Base-by-base conservation (phyloP, 208 protist species). In the Vickermania ingenoplastis region DNA sequence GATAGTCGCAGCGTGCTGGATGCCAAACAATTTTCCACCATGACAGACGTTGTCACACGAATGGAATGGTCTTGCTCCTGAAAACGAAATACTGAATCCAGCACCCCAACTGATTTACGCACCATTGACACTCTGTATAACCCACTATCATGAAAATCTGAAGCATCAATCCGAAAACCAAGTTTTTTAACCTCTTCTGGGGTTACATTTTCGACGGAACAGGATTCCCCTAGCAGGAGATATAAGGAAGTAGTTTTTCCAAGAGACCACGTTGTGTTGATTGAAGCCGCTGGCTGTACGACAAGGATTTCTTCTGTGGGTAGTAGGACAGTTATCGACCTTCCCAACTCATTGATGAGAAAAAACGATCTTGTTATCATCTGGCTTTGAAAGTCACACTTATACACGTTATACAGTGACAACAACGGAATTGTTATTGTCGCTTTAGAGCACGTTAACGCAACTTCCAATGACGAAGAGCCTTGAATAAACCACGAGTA, bases 51-150 rank as follows among this genome's bases (percentile, higher is more conserved):
- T 2, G 77, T 84, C 22, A 79, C 57, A 23, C 60, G 45, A 4
- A 84, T 57, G 22, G 73, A 53, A 2, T 70, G 77, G 31, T 65
- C 25, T 25, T 31, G 23, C 53, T 69, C 68, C 60, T 82, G 59
- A 24, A 83, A 53, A 5, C 72, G 73, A 49, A 83, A 51, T 23
- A 79, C 73, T 7, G 53, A 66, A 49, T 83, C 72, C 25, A 77
- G 48, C 11, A 65, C 48, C 41, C 77, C 72, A 41, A 52, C 57
- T 36, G 67, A 63, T 3, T 25, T 31, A n/a, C 53, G 54, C 23
- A 31, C 4, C 23, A 83, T 27, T 36, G 62, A 53, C 53, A 83
- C 70, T 24, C 77, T 71, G 49, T 59, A 73, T 2, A 68, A 74
- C 3, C 57, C 29, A 17, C 69, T 72, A 24, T 63, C 57, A 21